Evolutionary conservation across 495 filamentous ascomycete genomes (phyloP), one percentile per base, ranked within the genome.

Genomic region (Neurospora hispaniola): DNA sequence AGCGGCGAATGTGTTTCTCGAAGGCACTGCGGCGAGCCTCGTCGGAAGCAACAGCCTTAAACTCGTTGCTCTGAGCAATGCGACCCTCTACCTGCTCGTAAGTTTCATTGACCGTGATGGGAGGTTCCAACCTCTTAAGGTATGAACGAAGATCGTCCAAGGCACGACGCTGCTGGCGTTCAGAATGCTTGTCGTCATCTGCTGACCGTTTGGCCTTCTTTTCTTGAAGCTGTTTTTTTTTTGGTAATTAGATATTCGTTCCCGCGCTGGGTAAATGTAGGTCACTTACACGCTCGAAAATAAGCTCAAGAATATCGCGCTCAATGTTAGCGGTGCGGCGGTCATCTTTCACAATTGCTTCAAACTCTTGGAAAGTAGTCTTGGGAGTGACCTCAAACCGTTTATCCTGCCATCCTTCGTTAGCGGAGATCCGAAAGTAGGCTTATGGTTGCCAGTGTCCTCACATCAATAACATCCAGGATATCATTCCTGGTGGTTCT

Each of bases 61-160:
- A 99, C 79, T 98, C 96, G 14, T 94, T 89, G 41, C 87, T 88
- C 71, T 91, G 91, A 75, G 93, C 90, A 38, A 99, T 85, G 41
- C 92, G 89, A 42, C 90, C 86, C 70, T 89, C 90, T 27, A 97
- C 87, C 80, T 92, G 89, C 71, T 98, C 94, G 88, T 93, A 99
- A 27, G 90, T 94, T 79, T 97, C 94, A 71, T 84, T 86, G 35
- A 89, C 78, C 31, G 88, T 84, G 72, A 98, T 86, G 7, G 93
- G 90, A n/a, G 96, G 96, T 3, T 97, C 93, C 39, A 99, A 85
- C 74, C 91, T 94, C 83, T 97, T 97, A 76, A 99, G 93, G 35
- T 88, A 89, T 38, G 92, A 94, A 54, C 96, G 91, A 68, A 99
- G 86, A 35, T 90, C 89, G 77, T 99, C 96, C 27, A 94, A 86